Conservation (phyloP, 2,329 filamentous ascomycete genomes). For the Fusarium sp. region DNA sequence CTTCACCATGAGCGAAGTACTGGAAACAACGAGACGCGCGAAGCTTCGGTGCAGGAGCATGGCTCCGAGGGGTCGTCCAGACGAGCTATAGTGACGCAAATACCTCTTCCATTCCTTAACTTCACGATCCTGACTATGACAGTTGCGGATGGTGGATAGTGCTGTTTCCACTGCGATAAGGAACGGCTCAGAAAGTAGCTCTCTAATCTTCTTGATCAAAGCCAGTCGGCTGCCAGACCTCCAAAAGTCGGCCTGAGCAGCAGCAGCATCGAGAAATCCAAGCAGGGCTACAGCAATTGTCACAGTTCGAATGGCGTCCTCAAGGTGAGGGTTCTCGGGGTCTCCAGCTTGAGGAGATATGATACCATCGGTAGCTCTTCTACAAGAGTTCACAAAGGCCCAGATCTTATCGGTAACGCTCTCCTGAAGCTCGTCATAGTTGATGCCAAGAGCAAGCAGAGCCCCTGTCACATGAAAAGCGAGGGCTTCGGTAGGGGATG, state of each 20-base stretch:
- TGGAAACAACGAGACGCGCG: slow-evolving; percentile 85
- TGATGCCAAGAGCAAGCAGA: slow-evolving; percentile 83
- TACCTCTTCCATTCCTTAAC: slow-evolving; percentile 91
- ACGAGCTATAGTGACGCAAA: slow-evolving; percentile 84
- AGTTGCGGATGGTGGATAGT: slow-evolving; percentile 90
- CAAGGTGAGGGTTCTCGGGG: slow-evolving; percentile 71
- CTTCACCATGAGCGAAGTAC: slow-evolving; percentile 80
- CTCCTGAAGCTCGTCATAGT: slow-evolving; percentile 78
- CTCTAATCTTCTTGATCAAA: slow-evolving; percentile 79
- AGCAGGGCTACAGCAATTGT: slow-evolving; percentile 88
- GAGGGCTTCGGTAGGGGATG: slow-evolving; percentile 89
- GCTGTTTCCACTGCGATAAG: slow-evolving; percentile 90
- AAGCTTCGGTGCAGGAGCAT: slow-evolving; percentile 93
- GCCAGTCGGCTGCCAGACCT: slow-evolving; percentile 78
- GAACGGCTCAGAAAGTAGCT: slow-evolving; percentile 86
- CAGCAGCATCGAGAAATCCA: slow-evolving; percentile 88
- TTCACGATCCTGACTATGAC: slow-evolving; percentile 73
- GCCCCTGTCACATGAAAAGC: slow-evolving; percentile 85
- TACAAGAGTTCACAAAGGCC: slow-evolving; percentile 80
- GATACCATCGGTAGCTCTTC: slow-evolving; percentile 70
- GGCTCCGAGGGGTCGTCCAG: slow-evolving; percentile 86
- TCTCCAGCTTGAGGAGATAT: slow-evolving; percentile 68
- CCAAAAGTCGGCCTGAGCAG: slow-evolving; percentile 87
- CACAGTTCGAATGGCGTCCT: slow-evolving; percentile 78
- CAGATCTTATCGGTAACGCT: slow-evolving; percentile 77